These are phyloP conservation scores for Fusarium sp. DNA, from an alignment of 2,329 filamentous ascomycete genomes.

Conservation along the genomic window DNA sequence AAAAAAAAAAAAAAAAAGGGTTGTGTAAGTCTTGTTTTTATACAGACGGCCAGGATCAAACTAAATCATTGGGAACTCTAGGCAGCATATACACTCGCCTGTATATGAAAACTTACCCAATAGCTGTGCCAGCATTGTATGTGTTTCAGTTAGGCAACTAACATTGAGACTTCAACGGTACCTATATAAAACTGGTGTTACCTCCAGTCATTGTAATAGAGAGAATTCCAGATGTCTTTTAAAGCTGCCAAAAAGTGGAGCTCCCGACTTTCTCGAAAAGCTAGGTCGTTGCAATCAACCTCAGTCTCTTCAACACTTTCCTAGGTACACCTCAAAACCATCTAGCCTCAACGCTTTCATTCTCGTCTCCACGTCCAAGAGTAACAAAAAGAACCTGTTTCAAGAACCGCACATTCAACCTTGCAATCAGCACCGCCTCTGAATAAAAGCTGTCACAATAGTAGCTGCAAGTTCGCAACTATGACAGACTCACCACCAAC, in stretches of 20 bases:
- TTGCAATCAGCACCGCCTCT: neutral
- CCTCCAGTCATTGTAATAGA: neutral
- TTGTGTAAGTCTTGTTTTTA: neutral
- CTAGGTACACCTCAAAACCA: neutral
- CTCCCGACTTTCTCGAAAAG: neutral
- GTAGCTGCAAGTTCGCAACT: neutral
- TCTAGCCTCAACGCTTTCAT: neutral
- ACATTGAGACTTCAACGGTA: neutral
- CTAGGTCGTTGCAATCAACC: slow-evolving; percentile 3
- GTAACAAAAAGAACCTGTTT: neutral
- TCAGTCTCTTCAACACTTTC: slow-evolving; percentile 8
- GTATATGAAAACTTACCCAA: neutral
- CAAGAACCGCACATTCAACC: neutral
- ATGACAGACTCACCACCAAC: slow-evolving; percentile 34
- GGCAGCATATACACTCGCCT: neutral
- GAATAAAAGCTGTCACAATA: neutral
- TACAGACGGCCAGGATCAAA: neutral
- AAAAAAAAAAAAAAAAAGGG: no score
- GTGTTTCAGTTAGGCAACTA: neutral
- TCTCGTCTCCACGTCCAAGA: neutral
- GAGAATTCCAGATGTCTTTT: neutral
- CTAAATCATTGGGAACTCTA: no score
- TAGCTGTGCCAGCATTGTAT: neutral
- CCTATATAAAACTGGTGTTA: neutral
- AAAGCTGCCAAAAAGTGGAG: slow-evolving; percentile 9